A percentile compares a stretch with the other conserved stretches of the same genome.
Evolutionary conservation across 768 basidiomycete species (phyloP).

Genomic region (Calvatia gigantea): DNA sequence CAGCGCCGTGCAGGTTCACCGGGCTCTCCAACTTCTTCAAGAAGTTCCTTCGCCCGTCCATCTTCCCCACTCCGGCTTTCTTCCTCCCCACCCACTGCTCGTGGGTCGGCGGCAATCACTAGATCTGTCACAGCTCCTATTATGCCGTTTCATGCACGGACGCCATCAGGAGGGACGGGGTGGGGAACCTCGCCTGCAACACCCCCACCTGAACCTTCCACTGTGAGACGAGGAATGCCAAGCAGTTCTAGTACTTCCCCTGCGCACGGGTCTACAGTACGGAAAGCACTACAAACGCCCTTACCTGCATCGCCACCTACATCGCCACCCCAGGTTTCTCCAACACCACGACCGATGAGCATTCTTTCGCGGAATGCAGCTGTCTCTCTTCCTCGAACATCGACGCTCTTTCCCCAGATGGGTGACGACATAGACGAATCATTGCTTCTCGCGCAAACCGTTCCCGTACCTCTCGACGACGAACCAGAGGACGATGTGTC

Average conservation of each 20-base stretch:
- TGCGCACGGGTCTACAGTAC: constrained; percentile 28
- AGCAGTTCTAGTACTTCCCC: constrained; percentile 40
- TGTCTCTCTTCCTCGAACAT: constrained; percentile 39
- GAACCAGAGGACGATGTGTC: constrained; percentile 67
- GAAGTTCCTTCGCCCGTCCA: constrained; percentile 33
- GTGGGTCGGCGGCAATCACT: constrained; percentile 34
- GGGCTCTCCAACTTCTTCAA: constrained; percentile 28
- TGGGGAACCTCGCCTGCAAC: constrained; percentile 35
- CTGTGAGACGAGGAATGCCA: constrained; percentile 42
- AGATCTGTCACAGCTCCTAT: constrained; percentile 42
- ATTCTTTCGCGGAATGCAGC: constrained; percentile 18
- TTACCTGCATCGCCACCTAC: constrained; percentile 36
- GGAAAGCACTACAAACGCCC: constrained; percentile 33
- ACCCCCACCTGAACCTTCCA: constrained; percentile 33
- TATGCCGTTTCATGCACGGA: constrained; percentile 34
- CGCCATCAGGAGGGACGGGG: constrained; percentile 31
- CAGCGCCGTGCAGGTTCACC: constrained; percentile 43
- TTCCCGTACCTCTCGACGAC: constrained; percentile 74
- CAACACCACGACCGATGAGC: constrained; percentile 25
- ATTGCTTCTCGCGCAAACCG: constrained; percentile 63
- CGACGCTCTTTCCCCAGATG: constrained; percentile 37
- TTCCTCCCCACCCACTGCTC: constrained; percentile 44
- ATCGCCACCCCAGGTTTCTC: constrained; percentile 26
- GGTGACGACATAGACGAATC: constrained; percentile 50
- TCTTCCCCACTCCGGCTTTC: constrained; percentile 46